Conservation (phyloP, 306 rosid genomes). For the Delonix regia region DNA sequence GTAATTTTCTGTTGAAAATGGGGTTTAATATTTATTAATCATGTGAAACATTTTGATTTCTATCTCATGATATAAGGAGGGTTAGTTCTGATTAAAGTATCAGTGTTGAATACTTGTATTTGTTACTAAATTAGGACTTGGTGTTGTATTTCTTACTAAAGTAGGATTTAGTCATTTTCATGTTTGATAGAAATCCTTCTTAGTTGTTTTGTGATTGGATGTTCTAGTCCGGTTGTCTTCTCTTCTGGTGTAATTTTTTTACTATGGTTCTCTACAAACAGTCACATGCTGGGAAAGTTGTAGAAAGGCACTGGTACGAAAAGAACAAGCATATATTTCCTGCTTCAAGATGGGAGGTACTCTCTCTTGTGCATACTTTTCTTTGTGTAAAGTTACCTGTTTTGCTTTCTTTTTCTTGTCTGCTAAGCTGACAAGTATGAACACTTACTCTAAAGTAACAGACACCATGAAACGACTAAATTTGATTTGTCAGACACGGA, state of each 20-base stretch:
- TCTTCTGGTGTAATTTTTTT: constrained; percentile 15
- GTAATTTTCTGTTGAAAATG: background rate
- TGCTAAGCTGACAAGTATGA: background rate
- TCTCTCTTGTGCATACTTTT: background rate
- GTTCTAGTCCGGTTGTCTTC: constrained; percentile 20
- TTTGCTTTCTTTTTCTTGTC: background rate
- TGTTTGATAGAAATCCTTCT: background rate
- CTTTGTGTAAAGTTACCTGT: background rate
- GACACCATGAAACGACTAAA: too few species aligned
- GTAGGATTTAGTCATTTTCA: background rate
- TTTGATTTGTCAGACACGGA: too few species aligned
- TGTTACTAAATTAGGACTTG: background rate
- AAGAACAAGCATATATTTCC: constrained; percentile 98
- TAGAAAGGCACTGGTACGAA: constrained; percentile 98
- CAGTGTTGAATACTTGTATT: background rate
- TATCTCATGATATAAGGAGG: background rate
- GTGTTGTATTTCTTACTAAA: background rate
- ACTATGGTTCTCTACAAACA: constrained; percentile 32
- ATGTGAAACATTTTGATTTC: background rate
- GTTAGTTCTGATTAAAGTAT: background rate
- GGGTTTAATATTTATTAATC: background rate
- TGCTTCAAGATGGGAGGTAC: constrained; percentile 99
- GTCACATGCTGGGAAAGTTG: constrained; percentile 99
- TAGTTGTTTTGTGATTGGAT: background rate
- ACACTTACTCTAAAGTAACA: background rate